Evolutionary conservation across 352 stramenopile species (phyloP).

Genomic region (Globisporangium emineosum): DNA sequence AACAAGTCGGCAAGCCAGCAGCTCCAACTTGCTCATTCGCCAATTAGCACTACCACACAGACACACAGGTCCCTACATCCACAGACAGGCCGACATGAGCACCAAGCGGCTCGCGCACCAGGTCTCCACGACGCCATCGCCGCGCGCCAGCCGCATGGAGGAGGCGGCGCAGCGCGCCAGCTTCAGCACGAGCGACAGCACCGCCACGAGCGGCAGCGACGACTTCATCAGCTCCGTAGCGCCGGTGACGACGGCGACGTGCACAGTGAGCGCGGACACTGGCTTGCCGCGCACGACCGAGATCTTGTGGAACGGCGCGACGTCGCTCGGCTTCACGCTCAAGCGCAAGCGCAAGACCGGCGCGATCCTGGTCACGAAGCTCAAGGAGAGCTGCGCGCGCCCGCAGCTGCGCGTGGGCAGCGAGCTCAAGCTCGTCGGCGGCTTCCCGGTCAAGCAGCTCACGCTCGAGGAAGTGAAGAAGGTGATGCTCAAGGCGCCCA

Average conservation of each 20-base stretch:
- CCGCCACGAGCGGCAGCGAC: background rate
- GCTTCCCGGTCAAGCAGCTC: conserved; percentile 68
- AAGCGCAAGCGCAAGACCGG: conserved; percentile 67
- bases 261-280: background rate
- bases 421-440: conserved; percentile 70
- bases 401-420: conserved; percentile 57
- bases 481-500: conserved; percentile 67
- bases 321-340: conserved; percentile 63
- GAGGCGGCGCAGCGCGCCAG: conserved; percentile 2
- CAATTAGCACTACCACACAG: background rate
- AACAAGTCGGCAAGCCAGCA: background rate
- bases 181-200: conserved; percentile 10
- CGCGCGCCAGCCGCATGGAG: conserved; percentile 12
- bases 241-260: background rate
- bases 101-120: conserved; percentile 20
- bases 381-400: conserved; percentile 29
- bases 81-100: conserved; percentile 9
- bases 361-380: conserved; percentile 63
- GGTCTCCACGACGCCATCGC: conserved; percentile 20
- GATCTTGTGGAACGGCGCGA: conserved; percentile 60
- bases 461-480: conserved; percentile 75
- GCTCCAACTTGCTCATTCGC: background rate
- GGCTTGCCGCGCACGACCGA: conserved; percentile 49
- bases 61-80: background rate
- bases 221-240: background rate